A percentile compares a stretch with the other conserved stretches of the same genome.
phyloP scores from a whole-genome alignment of 768 basidiomycete genomes.

The Lactarius indigo region DNA sequence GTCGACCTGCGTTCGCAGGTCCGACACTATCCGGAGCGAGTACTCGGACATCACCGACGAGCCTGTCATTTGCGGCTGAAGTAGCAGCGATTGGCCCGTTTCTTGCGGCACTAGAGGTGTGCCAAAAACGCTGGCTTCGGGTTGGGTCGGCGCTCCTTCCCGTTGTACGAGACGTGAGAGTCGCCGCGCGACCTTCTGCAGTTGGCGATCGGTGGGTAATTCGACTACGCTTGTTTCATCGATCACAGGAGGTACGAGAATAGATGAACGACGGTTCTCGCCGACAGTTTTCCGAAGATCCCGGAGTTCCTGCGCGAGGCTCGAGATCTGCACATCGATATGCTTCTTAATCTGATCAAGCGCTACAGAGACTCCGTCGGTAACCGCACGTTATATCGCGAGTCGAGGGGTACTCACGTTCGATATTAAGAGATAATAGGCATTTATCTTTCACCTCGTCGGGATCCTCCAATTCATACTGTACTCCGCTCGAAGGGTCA shows the following conservation, averaged over 20 bases:
- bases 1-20: slow-evolving; percentile 90
- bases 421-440: slow-evolving; percentile 88
- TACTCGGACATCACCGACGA: slow-evolving; percentile 72
- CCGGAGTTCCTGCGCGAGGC: slow-evolving; percentile 82
- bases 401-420: slow-evolving; percentile 63
- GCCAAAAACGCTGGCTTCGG: slow-evolving; percentile 27
- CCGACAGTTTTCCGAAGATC: slow-evolving; percentile 72
- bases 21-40: slow-evolving; percentile 66
- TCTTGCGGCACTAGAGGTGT: slow-evolving; percentile 51
- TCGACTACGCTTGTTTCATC: slow-evolving; percentile 57
- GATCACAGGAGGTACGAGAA: slow-evolving; percentile 45
- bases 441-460: slow-evolving; percentile 89
- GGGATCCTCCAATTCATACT: slow-evolving; percentile 94
- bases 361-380: slow-evolving; percentile 44
- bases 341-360: slow-evolving; percentile 99
- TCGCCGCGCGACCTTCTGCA: slow-evolving; percentile 67
- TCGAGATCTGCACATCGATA: slow-evolving; percentile 87
- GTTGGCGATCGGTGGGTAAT: slow-evolving; percentile 70
- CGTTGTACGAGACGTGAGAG: slow-evolving; percentile 62
- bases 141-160: slow-evolving; percentile 33
- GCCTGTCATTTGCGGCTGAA: slow-evolving; percentile 65
- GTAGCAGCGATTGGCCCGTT: slow-evolving; percentile 60
- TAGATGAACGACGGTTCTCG: slow-evolving; percentile 50
- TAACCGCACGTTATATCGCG: neutral
- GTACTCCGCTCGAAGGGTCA: slow-evolving; percentile 87